These are phyloP conservation scores for Tilletia caries DNA, from an alignment of 1,284 basidiomycete species.

Conservation along the genomic window DNA sequence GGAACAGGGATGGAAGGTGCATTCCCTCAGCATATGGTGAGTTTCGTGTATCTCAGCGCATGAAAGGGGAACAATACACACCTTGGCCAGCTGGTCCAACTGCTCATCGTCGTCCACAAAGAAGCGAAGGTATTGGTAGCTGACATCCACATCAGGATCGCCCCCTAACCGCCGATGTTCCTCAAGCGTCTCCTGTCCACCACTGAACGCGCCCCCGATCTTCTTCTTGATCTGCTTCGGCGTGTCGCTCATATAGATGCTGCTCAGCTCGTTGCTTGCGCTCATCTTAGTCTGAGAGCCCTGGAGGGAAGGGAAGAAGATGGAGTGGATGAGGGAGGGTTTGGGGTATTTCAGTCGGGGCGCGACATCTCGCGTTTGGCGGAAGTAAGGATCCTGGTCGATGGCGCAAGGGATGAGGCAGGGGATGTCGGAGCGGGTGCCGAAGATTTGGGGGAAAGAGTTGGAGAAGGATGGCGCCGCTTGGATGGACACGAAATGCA, in stretches of 20 bases:
- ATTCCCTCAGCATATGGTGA: neutral
- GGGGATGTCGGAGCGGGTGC: slow-evolving; percentile 75
- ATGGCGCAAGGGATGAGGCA: slow-evolving; percentile 97
- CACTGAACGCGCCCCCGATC: slow-evolving; percentile 70
- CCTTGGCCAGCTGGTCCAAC: slow-evolving; percentile 71
- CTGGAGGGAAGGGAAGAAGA: slow-evolving; percentile 97
- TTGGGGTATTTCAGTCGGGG: slow-evolving; percentile 92
- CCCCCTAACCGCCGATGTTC: slow-evolving; percentile 86
- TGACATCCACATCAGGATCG: slow-evolving; percentile 90
- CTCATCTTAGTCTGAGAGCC: slow-evolving; percentile 99
- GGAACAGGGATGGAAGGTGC: neutral
- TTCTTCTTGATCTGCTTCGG: slow-evolving; percentile 95
- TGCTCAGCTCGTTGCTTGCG: slow-evolving; percentile 82
- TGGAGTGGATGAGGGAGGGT: slow-evolving; percentile 84
- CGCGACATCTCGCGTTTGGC: slow-evolving; percentile 91
- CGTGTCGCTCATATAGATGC: slow-evolving; percentile 94
- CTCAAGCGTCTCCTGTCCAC: slow-evolving; percentile 75
- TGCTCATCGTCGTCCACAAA: slow-evolving; percentile 92
- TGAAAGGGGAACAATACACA: slow-evolving; percentile 54
- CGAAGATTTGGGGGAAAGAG: slow-evolving; percentile 98
- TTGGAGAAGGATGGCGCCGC: slow-evolving; percentile 95
- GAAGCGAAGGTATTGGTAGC: slow-evolving; percentile 94
- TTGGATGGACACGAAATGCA: slow-evolving; percentile 96
- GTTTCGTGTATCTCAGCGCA: neutral
- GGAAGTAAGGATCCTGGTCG: slow-evolving; percentile 90